Evolutionary conservation across 805 yeast species (phyloP), one percentile per base, ranked within the genome.

Genomic region (Nakazawaea anatomiae): DNA sequence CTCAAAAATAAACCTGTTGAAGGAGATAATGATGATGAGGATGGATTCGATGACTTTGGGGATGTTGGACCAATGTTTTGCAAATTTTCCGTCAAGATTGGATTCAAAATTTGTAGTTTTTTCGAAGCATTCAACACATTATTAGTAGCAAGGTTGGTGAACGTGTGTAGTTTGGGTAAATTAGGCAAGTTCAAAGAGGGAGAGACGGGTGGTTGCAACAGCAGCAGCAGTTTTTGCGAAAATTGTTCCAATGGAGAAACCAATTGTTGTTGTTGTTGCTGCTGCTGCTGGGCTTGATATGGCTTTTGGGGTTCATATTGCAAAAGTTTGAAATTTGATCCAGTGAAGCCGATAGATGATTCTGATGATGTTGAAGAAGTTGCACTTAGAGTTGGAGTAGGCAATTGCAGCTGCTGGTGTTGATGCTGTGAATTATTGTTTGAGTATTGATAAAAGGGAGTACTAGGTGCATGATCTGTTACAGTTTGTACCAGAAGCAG

Each of bases 101-200:
- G 31, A 27, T 32, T 35, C 18, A 39, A 18, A 18, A 7, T 18
- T 46, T 46, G 49, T 38, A 46, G 30, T 10, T 14, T 29, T 8
- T 39, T 28, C 4, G 50, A 47, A 25, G 38, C 46, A 31, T n/a
- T 32, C 14, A 30, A 11, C 4, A 34, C n/a, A 10, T 46, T 46
- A 3, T 30, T 30, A 12, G n/a, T 31, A 31, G 7, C 31, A 4
- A 31, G 11, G 18, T 28, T 42, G 36, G 43, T 43, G 14, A 48
- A 48, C 10, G 51, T 48, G 39, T 48, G 51, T n/a, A 49, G 39
- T 31, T 49, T 49, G 3, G 52, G 48, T 29, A 44, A 48, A 38
- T 39, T 48, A 11, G 41, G 29, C 5, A 25, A 25, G n/a, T n/a
- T 29, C 41, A 35, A 9, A 8, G 35, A 32, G 8, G 8, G 35